Conservation (phyloP, 345 rosid species). For the Acer yangbiense region DNA sequence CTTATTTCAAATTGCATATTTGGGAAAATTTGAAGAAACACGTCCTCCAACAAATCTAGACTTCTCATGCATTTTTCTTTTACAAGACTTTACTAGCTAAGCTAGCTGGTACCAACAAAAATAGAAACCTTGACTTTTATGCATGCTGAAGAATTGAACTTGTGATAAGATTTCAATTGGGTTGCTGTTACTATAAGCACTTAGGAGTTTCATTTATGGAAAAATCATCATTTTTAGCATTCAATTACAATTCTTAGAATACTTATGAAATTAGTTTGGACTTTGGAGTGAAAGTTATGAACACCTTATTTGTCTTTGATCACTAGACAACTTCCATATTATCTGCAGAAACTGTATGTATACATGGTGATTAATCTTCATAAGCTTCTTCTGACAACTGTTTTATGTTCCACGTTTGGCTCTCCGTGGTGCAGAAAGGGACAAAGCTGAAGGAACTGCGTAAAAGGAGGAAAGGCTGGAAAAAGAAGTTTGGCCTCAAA, state of each 20-base stretch:
- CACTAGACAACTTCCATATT: not conserved
- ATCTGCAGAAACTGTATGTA: not conserved
- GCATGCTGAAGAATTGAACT: not conserved
- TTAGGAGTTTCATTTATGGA: not conserved
- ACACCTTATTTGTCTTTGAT: not conserved
- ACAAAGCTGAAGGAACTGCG: constrained; percentile 65
- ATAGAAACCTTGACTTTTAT: not conserved
- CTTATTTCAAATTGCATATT: not conserved
- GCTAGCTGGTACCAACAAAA: not conserved
- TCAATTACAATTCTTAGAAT: no score
- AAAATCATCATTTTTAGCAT: not conserved
- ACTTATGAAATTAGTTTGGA: no score
- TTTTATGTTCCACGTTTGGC: not conserved
- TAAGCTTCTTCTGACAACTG: not conserved
- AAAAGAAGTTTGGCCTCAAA: constrained; percentile 81
- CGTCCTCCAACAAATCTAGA: not conserved
- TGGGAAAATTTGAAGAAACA: not conserved
- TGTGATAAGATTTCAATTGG: not conserved
- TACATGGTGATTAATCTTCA: not conserved
- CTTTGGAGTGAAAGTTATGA: no score
- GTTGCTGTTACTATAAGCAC: not conserved
- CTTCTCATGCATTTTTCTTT: not conserved
- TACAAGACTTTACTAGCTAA: no score
- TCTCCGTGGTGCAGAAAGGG: constrained; percentile 56
- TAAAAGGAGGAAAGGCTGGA: constrained; percentile 71